Conservation (phyloP, 208 protist species). For the Trypanosoma mega region DNA sequence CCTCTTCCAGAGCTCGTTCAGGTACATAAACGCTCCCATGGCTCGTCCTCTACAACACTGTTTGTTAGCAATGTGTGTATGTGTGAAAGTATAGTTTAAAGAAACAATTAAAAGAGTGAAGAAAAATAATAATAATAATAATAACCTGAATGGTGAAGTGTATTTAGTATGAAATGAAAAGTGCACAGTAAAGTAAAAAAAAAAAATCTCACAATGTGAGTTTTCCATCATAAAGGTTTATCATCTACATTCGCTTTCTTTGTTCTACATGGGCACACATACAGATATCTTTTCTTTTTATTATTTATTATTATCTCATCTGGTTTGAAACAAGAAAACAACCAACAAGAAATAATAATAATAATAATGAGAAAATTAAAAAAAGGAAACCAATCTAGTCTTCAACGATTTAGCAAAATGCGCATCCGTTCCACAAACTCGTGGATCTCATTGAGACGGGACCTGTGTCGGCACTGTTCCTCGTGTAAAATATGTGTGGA, state of each 20-base stretch:
- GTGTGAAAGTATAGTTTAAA: not conserved
- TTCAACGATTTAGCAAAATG: not conserved
- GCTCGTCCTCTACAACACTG: slow-evolving; percentile 25
- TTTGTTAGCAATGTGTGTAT: too few relatives aligned
- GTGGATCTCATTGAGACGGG: slow-evolving; percentile 63
- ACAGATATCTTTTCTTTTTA: not conserved
- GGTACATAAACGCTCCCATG: slow-evolving; percentile 99
- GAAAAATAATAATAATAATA: not conserved
- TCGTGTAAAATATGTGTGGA: slow-evolving; percentile 39
- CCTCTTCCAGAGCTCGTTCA: slow-evolving; percentile 99
- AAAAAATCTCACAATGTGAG: not conserved
- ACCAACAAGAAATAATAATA: slow-evolving; percentile 2
- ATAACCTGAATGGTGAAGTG: too few relatives aligned
- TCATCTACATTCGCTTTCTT: not conserved
- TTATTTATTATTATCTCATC: not conserved
- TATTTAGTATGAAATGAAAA: slow-evolving; percentile 1
- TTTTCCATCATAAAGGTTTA: not conserved
- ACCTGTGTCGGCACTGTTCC: slow-evolving; percentile 69
- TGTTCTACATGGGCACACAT: not conserved
- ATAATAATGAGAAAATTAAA: slow-evolving; percentile 6
- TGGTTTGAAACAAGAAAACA: not conserved
- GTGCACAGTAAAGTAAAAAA: not conserved
- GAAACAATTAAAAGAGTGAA: slow-evolving; percentile 4
- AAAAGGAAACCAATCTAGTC: not conserved
- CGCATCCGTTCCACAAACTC: slow-evolving; percentile 55